Evolutionary conservation across 2,329 filamentous ascomycete genomes (phyloP).

Genomic region (Gnomoniopsis sp.): DNA sequence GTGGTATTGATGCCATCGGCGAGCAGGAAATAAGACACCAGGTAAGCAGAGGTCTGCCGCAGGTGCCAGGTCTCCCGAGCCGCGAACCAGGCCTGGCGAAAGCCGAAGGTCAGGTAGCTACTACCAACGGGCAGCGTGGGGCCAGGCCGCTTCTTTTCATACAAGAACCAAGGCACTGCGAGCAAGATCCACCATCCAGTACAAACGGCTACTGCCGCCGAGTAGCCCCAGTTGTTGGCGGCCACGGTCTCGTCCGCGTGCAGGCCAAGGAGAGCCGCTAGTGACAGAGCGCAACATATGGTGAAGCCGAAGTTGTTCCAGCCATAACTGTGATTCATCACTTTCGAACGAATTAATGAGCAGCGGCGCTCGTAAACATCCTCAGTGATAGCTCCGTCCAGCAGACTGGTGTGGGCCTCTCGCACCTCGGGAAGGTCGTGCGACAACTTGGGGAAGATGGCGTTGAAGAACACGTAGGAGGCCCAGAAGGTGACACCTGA

Average conservation of each 20-base stretch:
- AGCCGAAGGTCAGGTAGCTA: background rate
- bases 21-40: conserved; percentile 2
- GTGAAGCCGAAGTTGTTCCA: too few relatives aligned
- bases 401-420: too few relatives aligned
- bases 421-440: too few relatives aligned
- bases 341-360: too few relatives aligned
- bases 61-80: background rate
- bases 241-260: background rate
- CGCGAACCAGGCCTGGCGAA: background rate
- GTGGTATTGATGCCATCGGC: background rate
- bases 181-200: background rate
- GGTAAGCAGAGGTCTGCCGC: background rate
- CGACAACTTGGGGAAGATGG: too few relatives aligned
- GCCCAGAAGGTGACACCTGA: too few relatives aligned
- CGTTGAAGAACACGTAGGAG: too few relatives aligned
- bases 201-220: background rate
- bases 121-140: background rate
- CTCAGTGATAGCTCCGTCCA: too few relatives aligned
- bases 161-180: background rate
- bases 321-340: too few relatives aligned
- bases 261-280: background rate
- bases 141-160: background rate
- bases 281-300: too few relatives aligned
- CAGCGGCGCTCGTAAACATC: too few relatives aligned
- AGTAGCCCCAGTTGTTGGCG: background rate